These are phyloP conservation scores for Tulasnella sp. DNA, from an alignment of 768 basidiomycete species.

Conservation along the genomic window DNA sequence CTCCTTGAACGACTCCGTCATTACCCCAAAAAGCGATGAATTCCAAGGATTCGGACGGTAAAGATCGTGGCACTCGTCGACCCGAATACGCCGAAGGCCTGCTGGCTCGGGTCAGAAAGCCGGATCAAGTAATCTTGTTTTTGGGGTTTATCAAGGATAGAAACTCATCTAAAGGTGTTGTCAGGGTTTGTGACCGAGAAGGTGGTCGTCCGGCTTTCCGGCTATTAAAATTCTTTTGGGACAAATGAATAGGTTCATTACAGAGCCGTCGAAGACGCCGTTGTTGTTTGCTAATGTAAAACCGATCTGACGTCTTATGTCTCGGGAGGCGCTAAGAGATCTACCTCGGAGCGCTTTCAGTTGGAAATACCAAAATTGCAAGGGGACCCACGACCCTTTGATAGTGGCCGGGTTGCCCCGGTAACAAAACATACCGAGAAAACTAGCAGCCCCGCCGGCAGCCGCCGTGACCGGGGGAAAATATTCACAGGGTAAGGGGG, in stretches of 20 bases:
- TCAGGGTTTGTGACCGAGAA: neutral
- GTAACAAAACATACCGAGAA: neutral
- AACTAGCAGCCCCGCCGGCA: neutral
- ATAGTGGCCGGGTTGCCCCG: neutral
- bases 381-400: neutral
- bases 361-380: too few species aligned
- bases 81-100: neutral
- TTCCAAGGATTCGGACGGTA: neutral
- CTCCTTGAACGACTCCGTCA: neutral
- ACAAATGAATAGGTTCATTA: too few species aligned
- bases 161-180: neutral
- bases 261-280: too few species aligned
- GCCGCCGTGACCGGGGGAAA: neutral
- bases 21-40: neutral
- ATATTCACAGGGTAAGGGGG: neutral
- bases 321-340: too few species aligned
- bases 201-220: neutral
- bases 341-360: too few species aligned
- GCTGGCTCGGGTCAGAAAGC: neutral
- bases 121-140: neutral
- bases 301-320: too few species aligned
- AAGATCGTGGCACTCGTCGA: neutral
- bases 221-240: neutral
- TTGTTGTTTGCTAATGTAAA: too few species aligned
- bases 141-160: neutral